Evolutionary conservation across 305 asterid genomes (phyloP).

Genomic region (Fraxinus sp.): DNA sequence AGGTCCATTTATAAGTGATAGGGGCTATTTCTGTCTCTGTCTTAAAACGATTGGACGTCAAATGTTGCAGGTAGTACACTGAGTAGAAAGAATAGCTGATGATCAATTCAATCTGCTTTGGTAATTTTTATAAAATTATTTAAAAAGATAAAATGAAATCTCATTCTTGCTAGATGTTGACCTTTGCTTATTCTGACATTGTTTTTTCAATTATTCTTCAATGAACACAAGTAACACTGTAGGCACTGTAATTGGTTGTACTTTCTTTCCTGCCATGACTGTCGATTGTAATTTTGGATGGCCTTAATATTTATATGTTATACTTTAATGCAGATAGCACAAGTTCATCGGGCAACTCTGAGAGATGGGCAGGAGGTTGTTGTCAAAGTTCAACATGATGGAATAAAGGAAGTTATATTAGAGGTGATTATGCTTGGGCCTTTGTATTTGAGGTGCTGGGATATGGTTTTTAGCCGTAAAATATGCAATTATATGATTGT

Average conservation of each 20-base stretch:
- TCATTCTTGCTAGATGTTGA: constrained; percentile 15
- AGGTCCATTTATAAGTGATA: neutral
- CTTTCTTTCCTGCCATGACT: neutral
- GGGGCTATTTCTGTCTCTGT: neutral
- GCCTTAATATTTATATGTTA: constrained; percentile 16
- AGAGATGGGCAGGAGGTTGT: constrained; percentile 78
- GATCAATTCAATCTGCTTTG: constrained; percentile 9
- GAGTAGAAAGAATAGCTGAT: constrained; percentile 1
- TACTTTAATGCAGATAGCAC: constrained; percentile 73
- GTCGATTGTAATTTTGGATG: constrained; percentile 5
- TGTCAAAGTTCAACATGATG: constrained; percentile 95
- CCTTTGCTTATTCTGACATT: constrained; percentile 16
- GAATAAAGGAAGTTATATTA: constrained; percentile 75
- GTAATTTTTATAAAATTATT: constrained; percentile 3
- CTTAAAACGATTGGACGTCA: neutral
- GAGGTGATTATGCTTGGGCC: constrained; percentile 49
- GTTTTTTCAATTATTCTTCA: constrained; percentile 1
- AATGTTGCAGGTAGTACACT: neutral
- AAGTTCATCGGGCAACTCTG: constrained; percentile 97
- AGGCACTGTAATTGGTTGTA: neutral
- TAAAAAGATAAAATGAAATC: neutral
- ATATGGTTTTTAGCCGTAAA: constrained; percentile 13
- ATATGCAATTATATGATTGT: constrained; percentile 19
- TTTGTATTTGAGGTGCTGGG: constrained; percentile 20
- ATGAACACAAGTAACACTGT: neutral